Evolutionary conservation across 1,284 basidiomycete species (phyloP).

Genomic region (Cutaneotrichosporon cavernicola): DNA sequence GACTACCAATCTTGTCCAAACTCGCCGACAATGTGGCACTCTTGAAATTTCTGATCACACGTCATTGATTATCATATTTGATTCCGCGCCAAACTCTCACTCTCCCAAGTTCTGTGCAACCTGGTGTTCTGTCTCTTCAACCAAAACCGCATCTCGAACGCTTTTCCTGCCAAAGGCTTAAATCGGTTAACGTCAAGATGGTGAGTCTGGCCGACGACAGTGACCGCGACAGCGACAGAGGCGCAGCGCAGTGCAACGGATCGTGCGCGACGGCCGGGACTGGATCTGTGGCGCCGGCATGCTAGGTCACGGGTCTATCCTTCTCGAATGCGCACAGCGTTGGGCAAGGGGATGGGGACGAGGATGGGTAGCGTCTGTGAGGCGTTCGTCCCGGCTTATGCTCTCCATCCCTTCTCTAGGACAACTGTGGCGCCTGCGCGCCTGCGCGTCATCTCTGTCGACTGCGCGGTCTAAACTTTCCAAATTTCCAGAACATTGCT

Average conservation of each 20-base stretch:
- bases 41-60: background rate
- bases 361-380: too few relatives aligned
- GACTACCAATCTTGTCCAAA: background rate
- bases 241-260: background rate
- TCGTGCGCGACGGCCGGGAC: background rate
- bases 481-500: background rate
- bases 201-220: constrained; percentile 2
- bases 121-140: background rate
- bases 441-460: background rate
- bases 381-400: too few relatives aligned
- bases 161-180: constrained; percentile 7
- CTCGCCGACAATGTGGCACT: background rate
- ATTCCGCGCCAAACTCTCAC: background rate
- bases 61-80: background rate
- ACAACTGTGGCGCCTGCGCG: too few relatives aligned
- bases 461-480: background rate
- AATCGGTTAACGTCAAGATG: constrained; percentile 8
- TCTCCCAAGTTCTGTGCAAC: background rate
- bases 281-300: background rate
- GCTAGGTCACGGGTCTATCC: background rate
- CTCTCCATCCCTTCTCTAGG: too few relatives aligned
- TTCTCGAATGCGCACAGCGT: background rate
- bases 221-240: background rate
- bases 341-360: background rate
- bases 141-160: constrained; percentile 9